phyloP scores from a whole-genome alignment of 208 protist species.

The Spongospora subterranea region DNA sequence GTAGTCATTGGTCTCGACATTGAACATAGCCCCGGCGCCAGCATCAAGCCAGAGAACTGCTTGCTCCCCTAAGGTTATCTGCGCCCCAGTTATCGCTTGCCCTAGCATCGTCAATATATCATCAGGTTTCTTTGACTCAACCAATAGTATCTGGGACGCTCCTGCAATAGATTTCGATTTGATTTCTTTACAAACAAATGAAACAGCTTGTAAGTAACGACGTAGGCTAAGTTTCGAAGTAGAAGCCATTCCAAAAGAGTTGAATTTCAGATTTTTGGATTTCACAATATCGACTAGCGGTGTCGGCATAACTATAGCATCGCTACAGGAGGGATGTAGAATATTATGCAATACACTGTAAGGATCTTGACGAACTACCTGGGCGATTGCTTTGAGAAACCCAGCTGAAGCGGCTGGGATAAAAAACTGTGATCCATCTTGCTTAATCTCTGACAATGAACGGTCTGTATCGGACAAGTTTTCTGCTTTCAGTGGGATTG shows the following conservation, averaged over 20 bases:
- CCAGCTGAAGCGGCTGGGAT: background rate
- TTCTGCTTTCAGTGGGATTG: background rate
- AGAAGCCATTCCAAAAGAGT: background rate
- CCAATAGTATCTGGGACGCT: background rate
- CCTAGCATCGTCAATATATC: background rate
- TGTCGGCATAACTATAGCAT: background rate
- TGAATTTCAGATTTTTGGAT: background rate
- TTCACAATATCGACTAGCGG: background rate
- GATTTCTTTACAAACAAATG: background rate
- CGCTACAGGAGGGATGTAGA: background rate
- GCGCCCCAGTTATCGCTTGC: background rate
- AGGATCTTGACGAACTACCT: background rate
- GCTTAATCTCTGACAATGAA: background rate
- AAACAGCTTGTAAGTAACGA: background rate
- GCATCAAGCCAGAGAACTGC: conserved; percentile 27
- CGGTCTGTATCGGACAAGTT: background rate
- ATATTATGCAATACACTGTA: background rate
- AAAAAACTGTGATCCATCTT: background rate
- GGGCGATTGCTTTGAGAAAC: background rate
- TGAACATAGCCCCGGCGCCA: background rate
- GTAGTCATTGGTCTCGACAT: conserved; percentile 22
- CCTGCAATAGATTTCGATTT: background rate
- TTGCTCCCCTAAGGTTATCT: background rate
- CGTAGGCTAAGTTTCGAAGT: background rate
- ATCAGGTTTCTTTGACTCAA: background rate